Evolutionary conservation across 148 eudicot genomes (phyloP), one percentile per base, ranked within the genome.

Genomic region (Silene uniflora): DNA sequence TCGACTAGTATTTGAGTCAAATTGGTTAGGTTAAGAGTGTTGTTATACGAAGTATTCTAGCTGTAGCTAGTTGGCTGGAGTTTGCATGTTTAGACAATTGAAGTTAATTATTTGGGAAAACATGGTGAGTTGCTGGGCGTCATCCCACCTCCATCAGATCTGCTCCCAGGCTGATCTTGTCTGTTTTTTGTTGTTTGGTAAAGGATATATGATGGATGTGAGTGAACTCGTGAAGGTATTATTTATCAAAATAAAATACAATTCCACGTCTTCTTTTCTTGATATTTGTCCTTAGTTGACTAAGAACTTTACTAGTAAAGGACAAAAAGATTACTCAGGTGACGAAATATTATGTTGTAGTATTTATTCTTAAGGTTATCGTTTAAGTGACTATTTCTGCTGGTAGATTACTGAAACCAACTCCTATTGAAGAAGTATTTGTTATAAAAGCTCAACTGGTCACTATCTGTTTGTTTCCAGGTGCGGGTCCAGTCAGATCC

Each of bases 401-500:
- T 60, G 59, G 55, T 44, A 27, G 70, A 62, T 32, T 8, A 21
- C 42, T 7, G 12, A 39, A 7, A 24, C 19, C 29, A 0, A 5
- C 17, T 39, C 6, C 10, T 9, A 11, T 23, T n/a, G 22, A 19
- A 59, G 22, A 19, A 59, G 10, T 17, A 12, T 18, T 24, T 49
- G 52, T 7, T 27, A 47, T 77, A 12, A 39, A 75, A 35, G 25
- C n/a, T 62, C 8, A 32, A 12, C 13, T 62, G 12, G 44, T 27
- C 58, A 29, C 56, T 24, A 62, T 69, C 14, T 29, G 2, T 1
- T n/a, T 73, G 54, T 49, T 21, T 75, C 72, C 83, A 93, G 98
- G 96, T 93, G 63, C 89, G 98, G 18, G 93, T 93, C 63, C 98
- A 91, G 77, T 89, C 98, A 54, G 98, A 93, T 85, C 98, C 98